Evolutionary conservation across 2,329 filamentous ascomycete genomes (phyloP), one percentile per base, ranked within the genome.

Genomic region (Paecilomyces fulvus): DNA sequence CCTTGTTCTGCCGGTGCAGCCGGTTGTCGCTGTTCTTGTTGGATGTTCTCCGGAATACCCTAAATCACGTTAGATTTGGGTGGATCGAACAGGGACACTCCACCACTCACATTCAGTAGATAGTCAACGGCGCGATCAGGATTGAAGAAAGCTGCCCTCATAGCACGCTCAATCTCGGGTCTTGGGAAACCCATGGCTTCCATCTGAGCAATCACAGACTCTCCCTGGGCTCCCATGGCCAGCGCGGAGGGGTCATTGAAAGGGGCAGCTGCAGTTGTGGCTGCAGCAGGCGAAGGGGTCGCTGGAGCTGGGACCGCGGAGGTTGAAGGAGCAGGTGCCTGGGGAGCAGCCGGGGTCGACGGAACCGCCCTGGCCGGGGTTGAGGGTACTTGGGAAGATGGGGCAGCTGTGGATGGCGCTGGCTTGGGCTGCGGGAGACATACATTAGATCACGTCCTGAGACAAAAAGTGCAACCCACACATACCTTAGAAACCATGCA

Each of bases 101-200:
- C n/a, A 55, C 46, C 54, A 77, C 87, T 75, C 73, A 94, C 90
- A 64, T 77, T 96, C 69, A 99, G 73, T 11, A 99, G 83, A 69
- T 99, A 99, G 73, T 99, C 94, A 56, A 99, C 92, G 55, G 94
- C 94, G 66, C 94, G 90, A 73, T 97, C 92, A 12, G 92, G 91
- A 77, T 99, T 99, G 81, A 88, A 95, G 75, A 90, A 99, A 12
- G 94, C 94, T 61, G 94, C 94, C 68, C 92, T 89, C 87, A 99
- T 94, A 53, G 94, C 94, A 51, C 88, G 84, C 65, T 96, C 91
- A 64, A 96, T 96, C 69, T 95, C 88, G 54, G 84, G 79, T 68
- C 92, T 83, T 67, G 89, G 84, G 65, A 99, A 99, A 8, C 94
- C 94, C 94, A 99, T 99, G 63, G 87, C 88, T 76, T 96, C 92